Conservation (phyloP, 352 stramenopile genomes). For the Phytopythium delawarense region DNA sequence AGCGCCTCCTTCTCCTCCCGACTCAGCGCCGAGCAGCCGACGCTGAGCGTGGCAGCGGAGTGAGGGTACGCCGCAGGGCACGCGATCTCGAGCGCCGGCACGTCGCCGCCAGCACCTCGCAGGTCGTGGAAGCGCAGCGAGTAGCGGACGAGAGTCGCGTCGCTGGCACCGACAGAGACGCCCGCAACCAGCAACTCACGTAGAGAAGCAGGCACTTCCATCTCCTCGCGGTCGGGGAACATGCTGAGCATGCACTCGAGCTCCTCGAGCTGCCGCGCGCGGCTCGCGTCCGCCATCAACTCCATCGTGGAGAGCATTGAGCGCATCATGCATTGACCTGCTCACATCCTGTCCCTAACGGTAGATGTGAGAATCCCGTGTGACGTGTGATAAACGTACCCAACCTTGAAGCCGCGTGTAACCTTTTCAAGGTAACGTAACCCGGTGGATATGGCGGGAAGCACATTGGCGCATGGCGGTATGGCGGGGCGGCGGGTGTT, state of each 20-base stretch:
- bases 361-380: neutral
- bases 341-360: neutral
- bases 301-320: neutral
- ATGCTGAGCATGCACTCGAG: constrained; percentile 78
- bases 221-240: constrained; percentile 44
- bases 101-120: constrained; percentile 12
- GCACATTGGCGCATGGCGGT: neutral
- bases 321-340: neutral
- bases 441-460: no score
- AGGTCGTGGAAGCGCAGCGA: constrained; percentile 36
- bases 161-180: neutral
- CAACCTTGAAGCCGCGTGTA: no score
- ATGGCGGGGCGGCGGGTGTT: neutral
- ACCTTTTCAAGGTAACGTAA: no score
- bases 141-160: constrained; percentile 21
- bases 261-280: constrained; percentile 54
- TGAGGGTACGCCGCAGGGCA: constrained; percentile 42
- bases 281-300: neutral
- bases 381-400: constrained; percentile 1
- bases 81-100: constrained; percentile 41
- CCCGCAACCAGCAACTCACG: constrained; percentile 9
- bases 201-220: constrained; percentile 31
- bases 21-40: constrained; percentile 46
- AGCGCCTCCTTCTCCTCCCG: constrained; percentile 36
- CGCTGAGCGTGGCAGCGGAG: constrained; percentile 26